phyloP scores from a whole-genome alignment of 495 filamentous ascomycete genomes.

The Neurospora discreta region DNA sequence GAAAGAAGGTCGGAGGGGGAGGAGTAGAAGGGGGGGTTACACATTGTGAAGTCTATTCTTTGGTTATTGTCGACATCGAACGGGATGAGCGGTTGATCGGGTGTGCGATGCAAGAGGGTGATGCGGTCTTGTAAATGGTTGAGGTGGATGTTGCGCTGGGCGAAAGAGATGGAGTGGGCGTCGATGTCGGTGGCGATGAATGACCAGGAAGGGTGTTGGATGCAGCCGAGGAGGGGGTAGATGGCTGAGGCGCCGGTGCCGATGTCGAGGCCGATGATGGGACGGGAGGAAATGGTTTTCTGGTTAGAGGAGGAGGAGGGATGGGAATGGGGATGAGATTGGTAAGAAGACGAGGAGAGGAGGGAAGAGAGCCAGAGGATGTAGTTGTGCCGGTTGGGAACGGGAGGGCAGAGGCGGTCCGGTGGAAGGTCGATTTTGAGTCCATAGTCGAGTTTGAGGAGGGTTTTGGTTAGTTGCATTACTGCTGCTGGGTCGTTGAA shows the following conservation, averaged over 20 bases:
- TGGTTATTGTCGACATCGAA: slow-evolving; percentile 17
- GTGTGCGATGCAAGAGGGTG: slow-evolving; percentile 43
- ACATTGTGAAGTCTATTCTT: slow-evolving; percentile 86
- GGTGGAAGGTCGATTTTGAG: slow-evolving; percentile 58
- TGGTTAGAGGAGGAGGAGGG: neutral
- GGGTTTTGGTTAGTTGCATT: slow-evolving; percentile 69
- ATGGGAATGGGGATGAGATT: slow-evolving; percentile 15
- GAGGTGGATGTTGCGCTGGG: slow-evolving; percentile 46
- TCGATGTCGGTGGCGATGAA: slow-evolving; percentile 84
- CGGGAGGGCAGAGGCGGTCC: slow-evolving; percentile 81
- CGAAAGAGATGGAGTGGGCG: slow-evolving; percentile 51
- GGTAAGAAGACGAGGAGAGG: slow-evolving; percentile 62
- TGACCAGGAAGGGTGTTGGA: slow-evolving; percentile 54
- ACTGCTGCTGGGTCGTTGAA: slow-evolving; percentile 72
- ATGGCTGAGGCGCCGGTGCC: slow-evolving; percentile 87
- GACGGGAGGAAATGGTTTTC: no score
- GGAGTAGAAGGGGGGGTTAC: slow-evolving; percentile 88
- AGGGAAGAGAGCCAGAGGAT: slow-evolving; percentile 82
- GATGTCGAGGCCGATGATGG: slow-evolving; percentile 60
- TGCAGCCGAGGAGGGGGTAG: slow-evolving; percentile 76
- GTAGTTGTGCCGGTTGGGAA: slow-evolving; percentile 80
- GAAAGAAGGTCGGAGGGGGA: slow-evolving; percentile 56
- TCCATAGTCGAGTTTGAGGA: slow-evolving; percentile 66
- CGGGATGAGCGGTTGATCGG: slow-evolving; percentile 49
- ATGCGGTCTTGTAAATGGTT: slow-evolving; percentile 61